These are phyloP conservation scores for Ajuga reptans DNA, from an alignment of 305 asterid species.

Conservation along the genomic window DNA sequence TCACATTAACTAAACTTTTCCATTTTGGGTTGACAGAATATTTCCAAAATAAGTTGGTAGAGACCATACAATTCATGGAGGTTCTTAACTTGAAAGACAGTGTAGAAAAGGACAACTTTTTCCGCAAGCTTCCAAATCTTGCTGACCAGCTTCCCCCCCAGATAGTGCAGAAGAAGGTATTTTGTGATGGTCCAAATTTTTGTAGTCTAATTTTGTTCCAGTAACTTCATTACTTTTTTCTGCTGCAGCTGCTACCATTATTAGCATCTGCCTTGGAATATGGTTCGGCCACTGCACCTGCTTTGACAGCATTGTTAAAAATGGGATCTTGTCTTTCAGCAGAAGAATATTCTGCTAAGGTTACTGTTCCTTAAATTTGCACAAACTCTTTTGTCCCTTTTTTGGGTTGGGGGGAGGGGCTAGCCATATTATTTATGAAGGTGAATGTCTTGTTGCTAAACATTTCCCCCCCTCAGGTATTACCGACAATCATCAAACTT, in stretches of 20 bases:
- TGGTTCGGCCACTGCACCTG: slow-evolving; percentile 99
- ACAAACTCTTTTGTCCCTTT: slow-evolving; percentile 15
- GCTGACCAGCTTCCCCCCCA: slow-evolving; percentile 94
- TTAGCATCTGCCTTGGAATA: slow-evolving; percentile 87
- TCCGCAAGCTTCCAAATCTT: slow-evolving; percentile 93
- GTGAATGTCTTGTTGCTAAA: slow-evolving; percentile 8
- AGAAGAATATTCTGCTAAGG: slow-evolving; percentile 81
- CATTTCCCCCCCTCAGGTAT: slow-evolving; percentile 39
- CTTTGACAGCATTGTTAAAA: slow-evolving; percentile 89
- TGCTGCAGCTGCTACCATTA: slow-evolving; percentile 76
- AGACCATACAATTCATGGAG: slow-evolving; percentile 97
- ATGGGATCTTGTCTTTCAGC: slow-evolving; percentile 82
- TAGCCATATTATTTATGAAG: slow-evolving; percentile 1
- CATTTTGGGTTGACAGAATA: slow-evolving; percentile 60
- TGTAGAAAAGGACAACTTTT: slow-evolving; percentile 92
- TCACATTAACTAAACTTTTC: slow-evolving; percentile 24
- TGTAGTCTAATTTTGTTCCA: slow-evolving; percentile 4
- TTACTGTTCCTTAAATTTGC: slow-evolving; percentile 28
- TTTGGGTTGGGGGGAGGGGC: not conserved
- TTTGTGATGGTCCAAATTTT: slow-evolving; percentile 14
- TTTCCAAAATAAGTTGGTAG: slow-evolving; percentile 94
- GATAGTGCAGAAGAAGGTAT: slow-evolving; percentile 93
- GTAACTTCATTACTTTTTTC: slow-evolving; percentile 17
- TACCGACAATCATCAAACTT: slow-evolving; percentile 85
- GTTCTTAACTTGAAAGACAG: slow-evolving; percentile 95